These are phyloP conservation scores for Fusarium pseudocircinatum DNA, from an alignment of 2,329 filamentous ascomycete species.

Conservation along the genomic window DNA sequence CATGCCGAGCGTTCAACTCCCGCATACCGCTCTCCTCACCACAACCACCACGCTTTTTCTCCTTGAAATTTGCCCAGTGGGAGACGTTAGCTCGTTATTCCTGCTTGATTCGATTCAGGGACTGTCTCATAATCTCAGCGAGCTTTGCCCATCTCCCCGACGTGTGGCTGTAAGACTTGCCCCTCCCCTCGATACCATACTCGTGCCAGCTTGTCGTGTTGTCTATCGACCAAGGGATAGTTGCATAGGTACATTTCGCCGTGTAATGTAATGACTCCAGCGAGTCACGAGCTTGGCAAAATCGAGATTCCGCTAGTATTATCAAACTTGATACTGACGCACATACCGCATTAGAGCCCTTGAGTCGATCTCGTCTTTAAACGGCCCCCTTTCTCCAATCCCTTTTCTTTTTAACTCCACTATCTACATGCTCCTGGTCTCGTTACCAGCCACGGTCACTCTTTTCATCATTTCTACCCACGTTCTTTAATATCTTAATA, in stretches of 20 bases:
- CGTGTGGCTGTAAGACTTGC: slow-evolving; percentile 63
- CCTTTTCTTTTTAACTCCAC: slow-evolving; percentile 52
- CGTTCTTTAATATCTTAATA: slow-evolving; percentile 70
- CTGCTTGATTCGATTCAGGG: slow-evolving; percentile 60
- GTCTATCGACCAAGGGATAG: slow-evolving; percentile 45
- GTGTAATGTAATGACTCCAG: background rate
- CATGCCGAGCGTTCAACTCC: slow-evolving; percentile 49
- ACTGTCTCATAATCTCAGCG: slow-evolving; percentile 55
- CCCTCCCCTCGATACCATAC: slow-evolving; percentile 35
- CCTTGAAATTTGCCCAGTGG: slow-evolving; percentile 60
- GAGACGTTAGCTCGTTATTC: slow-evolving; percentile 74
- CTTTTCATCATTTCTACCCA: slow-evolving; percentile 62
- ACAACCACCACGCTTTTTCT: slow-evolving; percentile 54
- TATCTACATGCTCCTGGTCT: slow-evolving; percentile 56
- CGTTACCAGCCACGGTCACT: slow-evolving; percentile 64
- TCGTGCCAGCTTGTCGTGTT: slow-evolving; percentile 37
- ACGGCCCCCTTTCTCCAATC: slow-evolving; percentile 57
- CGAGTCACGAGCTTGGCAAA: slow-evolving; percentile 24
- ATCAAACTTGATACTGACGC: slow-evolving; percentile 47
- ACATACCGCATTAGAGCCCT: slow-evolving; percentile 51
- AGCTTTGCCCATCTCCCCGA: slow-evolving; percentile 53
- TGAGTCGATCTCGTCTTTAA: slow-evolving; percentile 59
- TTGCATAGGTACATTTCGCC: background rate
- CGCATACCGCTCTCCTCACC: slow-evolving; percentile 51
- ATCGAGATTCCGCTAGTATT: slow-evolving; percentile 37